Base-by-base conservation (phyloP, 176 grass and related monocot genomes). In the Secale cereale region DNA sequence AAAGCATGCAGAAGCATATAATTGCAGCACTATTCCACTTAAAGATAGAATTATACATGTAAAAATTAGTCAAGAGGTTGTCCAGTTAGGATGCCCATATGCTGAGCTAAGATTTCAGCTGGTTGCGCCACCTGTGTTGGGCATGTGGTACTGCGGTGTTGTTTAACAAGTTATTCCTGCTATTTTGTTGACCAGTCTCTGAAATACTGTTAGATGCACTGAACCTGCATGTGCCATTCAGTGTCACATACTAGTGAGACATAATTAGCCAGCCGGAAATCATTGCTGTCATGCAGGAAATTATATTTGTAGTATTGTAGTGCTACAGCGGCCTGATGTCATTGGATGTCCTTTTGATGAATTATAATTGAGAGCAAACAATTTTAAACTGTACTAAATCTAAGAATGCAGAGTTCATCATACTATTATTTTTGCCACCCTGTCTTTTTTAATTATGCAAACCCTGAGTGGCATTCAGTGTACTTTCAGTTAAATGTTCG, bases 171-270 rank as follows among this genome's bases (percentile, higher is more conserved):
- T 57, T 20, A 78, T 32, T 57, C 74, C 70, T 74, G 40, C 7
- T 56, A 56, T 78, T 82, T 89, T 77, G 57, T 81, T 86, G 88
- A 90, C 65, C 70, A 82, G 19, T 82, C 56, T 57, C 26, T 43
- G 31, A 30, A 28, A 50, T 37, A 70, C n/a, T 59, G 27, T 39
- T 78, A 56, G 37, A 30, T 70, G 61, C 14, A 70, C 39, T 71
- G 50, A 70, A 82, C 52, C n/a, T 71, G 10, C 64, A 82, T 90
- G 79, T 78, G 88, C 50, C 88, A 27, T 71, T 54, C 66, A 73
- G 40, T 65, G 50, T 9, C 40, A 82, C 82, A 52, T 70, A 78
- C 16, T 77, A 65, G 40, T 7, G 70, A 72, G 32, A 62, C 64
- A 57, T 39, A 78, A 65, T 82, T 65, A 65, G 77, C 33, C 65